Evolutionary conservation across 2,329 filamentous ascomycete species (phyloP).

Genomic region (Leptographium wingfieldii): DNA sequence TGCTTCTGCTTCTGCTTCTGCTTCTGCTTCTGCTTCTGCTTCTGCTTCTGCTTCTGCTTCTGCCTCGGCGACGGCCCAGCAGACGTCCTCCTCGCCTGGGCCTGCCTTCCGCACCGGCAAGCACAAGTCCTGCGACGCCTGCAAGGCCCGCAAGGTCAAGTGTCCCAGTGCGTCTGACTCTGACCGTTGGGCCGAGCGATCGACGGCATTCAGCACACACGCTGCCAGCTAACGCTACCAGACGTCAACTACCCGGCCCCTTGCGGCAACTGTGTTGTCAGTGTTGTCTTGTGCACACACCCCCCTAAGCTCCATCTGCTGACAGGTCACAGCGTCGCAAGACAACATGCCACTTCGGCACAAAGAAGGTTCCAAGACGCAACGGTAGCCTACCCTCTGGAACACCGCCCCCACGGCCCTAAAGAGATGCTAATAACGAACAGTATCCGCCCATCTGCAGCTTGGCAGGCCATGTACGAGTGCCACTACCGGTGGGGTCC

Average conservation of each 20-base stretch:
- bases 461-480: neutral
- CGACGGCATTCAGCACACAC: too few relatives aligned
- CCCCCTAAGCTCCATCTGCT: neutral
- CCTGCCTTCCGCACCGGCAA: constrained; percentile 3
- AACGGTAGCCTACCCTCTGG: constrained; percentile 2
- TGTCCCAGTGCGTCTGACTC: constrained; percentile 20
- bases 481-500: neutral
- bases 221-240: neutral
- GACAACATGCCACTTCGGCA: constrained; percentile 8
- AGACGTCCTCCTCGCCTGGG: neutral
- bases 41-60: neutral
- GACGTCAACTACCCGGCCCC: constrained; percentile 7
- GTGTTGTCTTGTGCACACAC: neutral
- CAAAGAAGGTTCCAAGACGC: constrained; percentile 7
- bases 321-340: constrained; percentile 7
- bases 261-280: constrained; percentile 8
- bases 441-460: neutral
- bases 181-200: neutral
- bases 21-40: neutral
- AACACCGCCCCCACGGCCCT: neutral
- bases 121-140: constrained; percentile 25
- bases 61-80: neutral
- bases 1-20: neutral
- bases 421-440: neutral
- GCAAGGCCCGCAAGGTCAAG: constrained; percentile 27